Evolutionary conservation across 257 asterid species (phyloP).

Genomic region (Solanum pennellii): DNA sequence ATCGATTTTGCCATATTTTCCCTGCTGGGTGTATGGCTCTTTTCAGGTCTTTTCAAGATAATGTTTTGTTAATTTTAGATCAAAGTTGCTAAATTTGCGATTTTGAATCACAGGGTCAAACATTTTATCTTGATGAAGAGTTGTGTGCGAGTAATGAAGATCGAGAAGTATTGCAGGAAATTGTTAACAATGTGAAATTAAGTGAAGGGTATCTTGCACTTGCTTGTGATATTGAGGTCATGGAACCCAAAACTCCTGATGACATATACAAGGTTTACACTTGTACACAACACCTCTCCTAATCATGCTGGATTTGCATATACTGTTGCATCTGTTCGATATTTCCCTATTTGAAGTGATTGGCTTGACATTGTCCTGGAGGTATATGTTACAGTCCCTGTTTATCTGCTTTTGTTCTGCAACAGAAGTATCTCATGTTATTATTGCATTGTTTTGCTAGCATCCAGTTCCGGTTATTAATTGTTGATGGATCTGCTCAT

Average conservation of each 20-base stretch:
- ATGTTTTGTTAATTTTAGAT: neutral
- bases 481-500: neutral
- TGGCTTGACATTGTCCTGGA: neutral
- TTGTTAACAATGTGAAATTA: constrained; percentile 62
- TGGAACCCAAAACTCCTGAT: constrained; percentile 97
- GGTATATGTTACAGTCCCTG: neutral
- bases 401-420: neutral
- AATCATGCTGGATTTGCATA: neutral
- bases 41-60: neutral
- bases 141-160: constrained; percentile 41
- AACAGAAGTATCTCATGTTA: neutral
- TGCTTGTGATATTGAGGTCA: constrained; percentile 97
- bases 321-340: neutral
- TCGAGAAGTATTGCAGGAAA: constrained; percentile 66
- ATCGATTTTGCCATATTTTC: neutral
- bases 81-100: neutral
- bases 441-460: neutral
- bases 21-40: neutral
- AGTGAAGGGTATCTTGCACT: constrained; percentile 93
- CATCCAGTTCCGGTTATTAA: neutral
- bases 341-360: neutral
- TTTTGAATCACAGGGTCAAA: constrained; percentile 40
- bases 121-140: constrained; percentile 62
- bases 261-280: constrained; percentile 77
- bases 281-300: neutral